Evolutionary conservation across 129 eudicot species (phyloP).

Genomic region (Lonicera japonica): DNA sequence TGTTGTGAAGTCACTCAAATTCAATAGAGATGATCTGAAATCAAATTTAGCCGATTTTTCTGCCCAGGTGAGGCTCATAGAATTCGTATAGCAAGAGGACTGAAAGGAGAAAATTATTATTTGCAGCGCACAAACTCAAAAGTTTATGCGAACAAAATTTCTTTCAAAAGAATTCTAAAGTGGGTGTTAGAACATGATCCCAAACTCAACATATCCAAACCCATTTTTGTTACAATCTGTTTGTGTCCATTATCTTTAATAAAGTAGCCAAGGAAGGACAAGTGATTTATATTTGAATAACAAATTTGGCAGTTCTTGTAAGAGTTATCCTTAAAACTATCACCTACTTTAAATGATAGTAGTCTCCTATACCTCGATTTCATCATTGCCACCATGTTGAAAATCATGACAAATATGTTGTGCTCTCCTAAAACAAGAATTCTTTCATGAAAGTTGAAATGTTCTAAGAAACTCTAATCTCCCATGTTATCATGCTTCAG

Average conservation of each 20-base stretch:
- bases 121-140: too few species aligned
- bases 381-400: conserved; percentile 7
- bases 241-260: neutral
- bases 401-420: conserved; percentile 4
- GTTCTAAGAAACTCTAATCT: neutral
- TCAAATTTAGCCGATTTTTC: too few species aligned
- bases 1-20: too few species aligned
- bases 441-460: neutral
- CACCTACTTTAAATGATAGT: neutral
- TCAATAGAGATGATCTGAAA: too few species aligned
- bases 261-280: neutral
- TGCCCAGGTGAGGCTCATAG: too few species aligned
- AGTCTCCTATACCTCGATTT: conserved; percentile 20
- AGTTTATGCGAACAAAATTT: too few species aligned
- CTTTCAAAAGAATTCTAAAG: too few species aligned
- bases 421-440: conserved; percentile 3
- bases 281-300: neutral
- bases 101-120: too few species aligned
- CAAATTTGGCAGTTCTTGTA: conserved; percentile 1
- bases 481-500: conserved; percentile 4
- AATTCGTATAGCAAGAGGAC: too few species aligned
- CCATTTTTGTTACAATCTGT: neutral
- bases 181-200: too few species aligned
- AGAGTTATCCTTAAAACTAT: conserved; percentile 5
- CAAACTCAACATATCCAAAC: neutral